Evolutionary conservation across 805 yeast species (phyloP).

Genomic region (Wickerhamomyces sydowiorum): DNA sequence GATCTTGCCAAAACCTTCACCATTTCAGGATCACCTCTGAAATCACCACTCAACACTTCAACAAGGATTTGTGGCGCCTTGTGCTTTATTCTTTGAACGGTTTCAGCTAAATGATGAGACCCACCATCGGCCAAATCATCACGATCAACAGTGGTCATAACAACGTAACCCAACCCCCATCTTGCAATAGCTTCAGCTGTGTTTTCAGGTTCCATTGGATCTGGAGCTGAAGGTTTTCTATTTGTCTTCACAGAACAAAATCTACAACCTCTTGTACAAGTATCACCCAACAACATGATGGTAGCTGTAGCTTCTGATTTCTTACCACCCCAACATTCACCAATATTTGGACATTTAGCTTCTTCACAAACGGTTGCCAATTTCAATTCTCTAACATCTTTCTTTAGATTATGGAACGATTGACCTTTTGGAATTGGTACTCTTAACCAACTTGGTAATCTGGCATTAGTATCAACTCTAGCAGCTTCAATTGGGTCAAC

Average conservation of each 20-base stretch:
- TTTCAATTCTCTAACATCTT: slow-evolving; percentile 82
- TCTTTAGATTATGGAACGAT: slow-evolving; percentile 71
- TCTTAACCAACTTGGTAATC: slow-evolving; percentile 90
- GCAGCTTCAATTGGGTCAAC: slow-evolving; percentile 78
- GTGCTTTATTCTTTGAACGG: slow-evolving; percentile 75
- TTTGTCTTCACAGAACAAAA: slow-evolving; percentile 96
- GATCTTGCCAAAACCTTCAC: no score
- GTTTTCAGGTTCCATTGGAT: slow-evolving; percentile 95
- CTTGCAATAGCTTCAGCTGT: slow-evolving; percentile 96
- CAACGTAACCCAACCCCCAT: slow-evolving; percentile 99
- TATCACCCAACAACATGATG: slow-evolving; percentile 96
- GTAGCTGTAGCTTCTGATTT: slow-evolving; percentile 95
- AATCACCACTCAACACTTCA: slow-evolving; percentile 93
- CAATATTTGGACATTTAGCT: slow-evolving; percentile 98
- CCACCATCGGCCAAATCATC: slow-evolving; percentile 96
- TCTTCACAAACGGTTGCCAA: slow-evolving; percentile 97
- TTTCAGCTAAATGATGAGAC: slow-evolving; percentile 80
- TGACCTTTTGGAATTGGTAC: slow-evolving; percentile 97
- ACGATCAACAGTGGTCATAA: slow-evolving; percentile 93
- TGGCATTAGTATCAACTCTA: slow-evolving; percentile 57
- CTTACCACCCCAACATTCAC: slow-evolving; percentile 98
- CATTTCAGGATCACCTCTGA: slow-evolving; percentile 82
- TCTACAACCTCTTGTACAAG: slow-evolving; percentile 98
- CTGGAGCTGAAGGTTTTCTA: slow-evolving; percentile 81
- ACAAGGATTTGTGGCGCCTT: slow-evolving; percentile 90